phyloP scores from a whole-genome alignment of 2,329 filamentous ascomycete genomes.

The Penicillium sp. region DNA sequence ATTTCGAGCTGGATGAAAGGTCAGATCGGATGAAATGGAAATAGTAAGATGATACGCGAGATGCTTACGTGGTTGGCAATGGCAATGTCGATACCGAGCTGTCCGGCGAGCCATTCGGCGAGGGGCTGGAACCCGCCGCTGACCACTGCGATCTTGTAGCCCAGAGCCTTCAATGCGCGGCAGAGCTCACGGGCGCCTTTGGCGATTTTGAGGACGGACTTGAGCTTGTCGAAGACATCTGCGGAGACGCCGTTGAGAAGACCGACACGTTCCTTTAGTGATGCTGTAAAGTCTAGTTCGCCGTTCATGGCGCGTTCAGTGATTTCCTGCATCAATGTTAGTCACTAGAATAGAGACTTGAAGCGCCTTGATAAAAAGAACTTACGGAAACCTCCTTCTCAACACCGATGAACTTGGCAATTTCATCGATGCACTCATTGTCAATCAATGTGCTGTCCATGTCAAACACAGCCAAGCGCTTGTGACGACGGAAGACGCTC shows the following conservation, averaged over 20 bases:
- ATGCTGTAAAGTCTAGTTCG: conserved; percentile 85
- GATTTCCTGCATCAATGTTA: conserved; percentile 57
- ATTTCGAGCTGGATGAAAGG: conserved; percentile 45
- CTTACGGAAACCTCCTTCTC: conserved; percentile 70
- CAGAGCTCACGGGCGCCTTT: conserved; percentile 75
- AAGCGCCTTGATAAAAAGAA: not conserved
- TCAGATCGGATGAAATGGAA: not conserved
- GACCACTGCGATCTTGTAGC: conserved; percentile 83
- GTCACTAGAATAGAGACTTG: not conserved
- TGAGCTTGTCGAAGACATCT: conserved; percentile 74
- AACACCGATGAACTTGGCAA: conserved; percentile 81
- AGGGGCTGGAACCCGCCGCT: conserved; percentile 90
- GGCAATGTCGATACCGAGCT: conserved; percentile 82
- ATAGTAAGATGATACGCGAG: not conserved
- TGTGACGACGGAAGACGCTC: conserved; percentile 71
- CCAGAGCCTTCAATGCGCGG: conserved; percentile 69
- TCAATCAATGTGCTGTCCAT: conserved; percentile 98
- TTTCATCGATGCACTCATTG: conserved; percentile 95
- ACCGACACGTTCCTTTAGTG: conserved; percentile 74
- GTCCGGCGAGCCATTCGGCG: conserved; percentile 76
- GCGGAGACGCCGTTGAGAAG: conserved; percentile 77
- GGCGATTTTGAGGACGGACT: conserved; percentile 73
- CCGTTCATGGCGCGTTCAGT: conserved; percentile 94
- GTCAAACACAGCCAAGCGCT: conserved; percentile 89
- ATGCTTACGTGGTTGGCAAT: conserved; percentile 73